A percentile compares a stretch with the other conserved stretches of the same genome.
phyloP scores from a whole-genome alignment of 331 rosid species.

The Prunus yedoensis region DNA sequence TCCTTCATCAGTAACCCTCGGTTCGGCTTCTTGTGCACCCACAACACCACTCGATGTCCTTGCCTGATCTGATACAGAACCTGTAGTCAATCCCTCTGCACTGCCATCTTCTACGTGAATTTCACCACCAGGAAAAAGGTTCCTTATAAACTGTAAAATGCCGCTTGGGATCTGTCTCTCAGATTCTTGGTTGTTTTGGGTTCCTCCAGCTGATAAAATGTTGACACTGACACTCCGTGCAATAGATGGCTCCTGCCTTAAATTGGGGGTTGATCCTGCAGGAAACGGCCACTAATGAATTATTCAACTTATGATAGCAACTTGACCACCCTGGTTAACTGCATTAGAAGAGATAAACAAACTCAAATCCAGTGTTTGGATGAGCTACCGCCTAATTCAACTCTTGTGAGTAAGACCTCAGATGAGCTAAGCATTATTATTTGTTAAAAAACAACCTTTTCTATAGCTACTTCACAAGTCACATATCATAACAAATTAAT shows the following conservation, averaged over 20 bases:
- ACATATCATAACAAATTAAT: background rate
- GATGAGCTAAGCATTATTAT: background rate
- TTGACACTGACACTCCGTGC: conserved; percentile 60
- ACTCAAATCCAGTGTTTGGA: background rate
- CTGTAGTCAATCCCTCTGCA: conserved; percentile 48
- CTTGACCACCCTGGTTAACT: background rate
- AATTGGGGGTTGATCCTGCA: conserved; percentile 55
- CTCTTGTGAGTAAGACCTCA: background rate
- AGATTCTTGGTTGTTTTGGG: conserved; percentile 68
- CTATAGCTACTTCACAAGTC: background rate
- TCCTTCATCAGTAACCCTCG: conserved; percentile 71
- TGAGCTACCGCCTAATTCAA: background rate
- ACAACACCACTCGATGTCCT: conserved; percentile 48
- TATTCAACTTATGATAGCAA: background rate
- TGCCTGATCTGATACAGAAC: conserved; percentile 42
- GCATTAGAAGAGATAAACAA: background rate
- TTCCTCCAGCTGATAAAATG: conserved; percentile 62
- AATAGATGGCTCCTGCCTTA: conserved; percentile 43
- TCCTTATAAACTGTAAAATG: conserved; percentile 59
- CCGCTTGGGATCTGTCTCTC: conserved; percentile 67
- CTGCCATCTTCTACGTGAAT: conserved; percentile 71
- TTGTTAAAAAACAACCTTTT: background rate
- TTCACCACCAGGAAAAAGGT: conserved; percentile 88
- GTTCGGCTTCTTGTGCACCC: conserved; percentile 59
- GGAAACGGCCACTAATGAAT: background rate